These are phyloP conservation scores for Chlorella variabilis DNA, from an alignment of 163 green algal species.

Conservation along the genomic window DNA sequence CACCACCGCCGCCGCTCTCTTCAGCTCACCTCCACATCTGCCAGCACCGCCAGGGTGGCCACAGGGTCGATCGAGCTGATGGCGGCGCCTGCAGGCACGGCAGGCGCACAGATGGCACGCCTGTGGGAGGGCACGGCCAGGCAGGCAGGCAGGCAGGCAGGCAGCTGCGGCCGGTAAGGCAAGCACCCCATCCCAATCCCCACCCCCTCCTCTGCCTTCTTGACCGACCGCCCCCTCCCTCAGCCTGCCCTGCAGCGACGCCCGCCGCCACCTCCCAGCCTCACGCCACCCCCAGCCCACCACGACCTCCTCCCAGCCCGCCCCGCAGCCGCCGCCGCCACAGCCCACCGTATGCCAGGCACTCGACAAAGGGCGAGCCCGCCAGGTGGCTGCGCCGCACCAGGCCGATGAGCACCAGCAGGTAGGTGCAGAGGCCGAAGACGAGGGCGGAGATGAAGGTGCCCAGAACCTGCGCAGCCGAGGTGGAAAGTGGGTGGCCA, in stretches of 20 bases:
- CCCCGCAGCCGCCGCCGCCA: too few species aligned
- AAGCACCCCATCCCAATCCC: too few species aligned
- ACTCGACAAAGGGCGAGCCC: conserved; percentile 60
- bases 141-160: too few species aligned
- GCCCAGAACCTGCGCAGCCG: conserved; percentile 50
- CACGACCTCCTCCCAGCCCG: background rate
- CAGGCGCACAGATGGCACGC: too few species aligned
- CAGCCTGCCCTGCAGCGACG: too few species aligned
- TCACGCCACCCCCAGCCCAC: background rate
- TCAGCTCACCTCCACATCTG: conserved; percentile 51
- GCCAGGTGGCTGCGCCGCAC: conserved; percentile 52
- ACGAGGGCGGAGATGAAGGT: conserved; percentile 70
- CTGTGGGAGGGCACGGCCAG: too few species aligned
- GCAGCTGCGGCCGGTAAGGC: background rate
- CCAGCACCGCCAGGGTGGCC: conserved; percentile 79
- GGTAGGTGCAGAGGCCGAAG: conserved; percentile 68
- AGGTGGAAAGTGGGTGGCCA: too few species aligned
- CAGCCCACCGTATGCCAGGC: conserved; percentile 64
- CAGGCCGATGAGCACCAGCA: conserved; percentile 54
- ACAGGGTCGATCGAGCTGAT: conserved; percentile 76
- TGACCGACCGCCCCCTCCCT: too few species aligned
- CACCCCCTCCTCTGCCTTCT: too few species aligned
- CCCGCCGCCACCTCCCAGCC: background rate
- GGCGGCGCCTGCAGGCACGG: conserved; percentile 54
- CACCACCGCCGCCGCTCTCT: too few species aligned